Conservation (phyloP, 345 rosid genomes). For the Hibiscus tridactylites region DNA sequence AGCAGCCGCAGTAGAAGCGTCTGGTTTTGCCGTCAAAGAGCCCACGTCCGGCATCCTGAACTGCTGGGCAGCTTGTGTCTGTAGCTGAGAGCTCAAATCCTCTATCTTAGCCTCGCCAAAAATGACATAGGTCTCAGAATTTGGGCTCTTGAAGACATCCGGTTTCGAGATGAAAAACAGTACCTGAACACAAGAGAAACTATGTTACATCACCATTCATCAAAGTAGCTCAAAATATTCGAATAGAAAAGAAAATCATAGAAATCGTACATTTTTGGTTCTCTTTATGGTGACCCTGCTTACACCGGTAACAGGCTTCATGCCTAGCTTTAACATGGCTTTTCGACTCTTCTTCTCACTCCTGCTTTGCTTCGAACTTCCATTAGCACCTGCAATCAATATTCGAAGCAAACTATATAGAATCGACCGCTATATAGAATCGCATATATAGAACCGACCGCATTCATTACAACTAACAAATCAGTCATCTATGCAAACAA, state of each 20-base stretch:
- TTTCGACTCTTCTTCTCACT: slow-evolving; percentile 86
- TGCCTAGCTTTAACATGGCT: slow-evolving; percentile 79
- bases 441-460: background rate
- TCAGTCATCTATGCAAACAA: background rate
- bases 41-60: slow-evolving; percentile 72
- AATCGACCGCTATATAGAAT: background rate
- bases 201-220: background rate
- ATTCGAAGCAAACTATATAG: background rate
- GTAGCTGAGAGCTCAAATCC: slow-evolving; percentile 88
- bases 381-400: slow-evolving; percentile 48
- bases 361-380: slow-evolving; percentile 74
- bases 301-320: slow-evolving; percentile 76
- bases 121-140: slow-evolving; percentile 76
- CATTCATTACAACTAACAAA: background rate
- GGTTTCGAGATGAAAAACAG: slow-evolving; percentile 82
- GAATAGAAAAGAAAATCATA: background rate
- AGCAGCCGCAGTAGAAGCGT: slow-evolving; percentile 29
- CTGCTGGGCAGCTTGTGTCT: slow-evolving; percentile 84
- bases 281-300: slow-evolving; percentile 81
- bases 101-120: slow-evolving; percentile 93
- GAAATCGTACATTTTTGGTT: slow-evolving; percentile 50
- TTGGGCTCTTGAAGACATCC: slow-evolving; percentile 81
- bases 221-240: background rate
- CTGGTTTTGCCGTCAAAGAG: slow-evolving; percentile 52
- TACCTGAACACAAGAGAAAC: slow-evolving; percentile 32